Base-by-base conservation (phyloP, 1,139 yeast genomes). In the Yamadazyma sp. region DNA sequence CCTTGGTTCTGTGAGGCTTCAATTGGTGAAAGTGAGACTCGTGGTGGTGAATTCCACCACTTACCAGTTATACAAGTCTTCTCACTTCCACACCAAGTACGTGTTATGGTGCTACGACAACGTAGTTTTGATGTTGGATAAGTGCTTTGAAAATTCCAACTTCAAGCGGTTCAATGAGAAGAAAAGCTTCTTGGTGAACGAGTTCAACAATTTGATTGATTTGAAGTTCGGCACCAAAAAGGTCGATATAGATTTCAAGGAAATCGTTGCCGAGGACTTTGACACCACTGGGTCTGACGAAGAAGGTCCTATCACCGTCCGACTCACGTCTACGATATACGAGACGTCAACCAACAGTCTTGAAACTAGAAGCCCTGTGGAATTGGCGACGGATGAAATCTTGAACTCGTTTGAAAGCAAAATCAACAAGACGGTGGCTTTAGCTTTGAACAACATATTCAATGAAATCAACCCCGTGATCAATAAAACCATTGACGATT, bases 391-490 rank as follows among this genome's bases (percentile, higher is more conserved):
- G 15, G 41, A 43, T 29, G 42, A 38, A 29, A 43, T 69, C 37
- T 59, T 63, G 46, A 48, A 41, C 4, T 51, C 53, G 40, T 62
- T 70, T 75, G 62, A 62, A 34, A 29, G 35, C 3, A 66, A 65
- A 45, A 65, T 77, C 24, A 56, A 64, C 38, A 66, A 59, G 31
- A 68, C 79, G 6, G 59, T 73, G 31, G 54, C 61, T 25, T 62
- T 73, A 42, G 81, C 82, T 0, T 43, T 59, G 15, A 50, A 48
- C 8, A 76, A 69, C 43, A 67, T 77, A 36, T 59, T 62, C 25
- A 41, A 45, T 6, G 76, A 74, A 37, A 64, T 75, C 50, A 50
- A 58, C 15, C 67, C 70, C 0, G 48, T 65, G 14, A 62, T 76
- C 30, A 53, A 61, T 5, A 44, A 45, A 2, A 61, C 62, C 21